Conservation (phyloP, 169 alveolate genomes). For the Cryptosporidium ryanae region DNA sequence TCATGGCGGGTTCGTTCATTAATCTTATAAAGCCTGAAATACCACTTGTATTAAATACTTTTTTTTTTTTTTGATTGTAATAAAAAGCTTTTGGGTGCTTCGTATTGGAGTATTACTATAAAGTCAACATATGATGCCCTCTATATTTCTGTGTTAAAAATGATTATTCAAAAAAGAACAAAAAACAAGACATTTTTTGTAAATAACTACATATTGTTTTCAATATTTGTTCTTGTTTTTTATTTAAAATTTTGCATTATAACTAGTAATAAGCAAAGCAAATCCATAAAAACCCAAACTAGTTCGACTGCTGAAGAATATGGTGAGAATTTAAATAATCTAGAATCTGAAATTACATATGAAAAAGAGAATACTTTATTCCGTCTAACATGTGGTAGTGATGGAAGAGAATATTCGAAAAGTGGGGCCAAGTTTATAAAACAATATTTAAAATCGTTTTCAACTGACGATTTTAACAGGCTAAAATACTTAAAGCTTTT, state of each 20-base stretch:
- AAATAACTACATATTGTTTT: not conserved
- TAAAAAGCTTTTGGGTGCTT: too few species aligned
- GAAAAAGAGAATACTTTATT: slow-evolving; percentile 1
- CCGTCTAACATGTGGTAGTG: slow-evolving; percentile 33
- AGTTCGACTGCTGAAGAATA: too few species aligned
- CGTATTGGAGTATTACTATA: not conserved
- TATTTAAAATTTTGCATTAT: not conserved
- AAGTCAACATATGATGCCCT: not conserved
- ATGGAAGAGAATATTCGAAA: slow-evolving; percentile 28
- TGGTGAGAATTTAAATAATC: too few species aligned
- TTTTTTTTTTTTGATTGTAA: too few species aligned
- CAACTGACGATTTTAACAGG: slow-evolving; percentile 39
- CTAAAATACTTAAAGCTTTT: slow-evolving; percentile 8
- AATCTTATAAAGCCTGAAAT: too few species aligned
- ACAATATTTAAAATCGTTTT: slow-evolving; percentile 2
- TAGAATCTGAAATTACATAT: too few species aligned
- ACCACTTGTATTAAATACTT: too few species aligned
- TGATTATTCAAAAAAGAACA: slow-evolving; percentile 21
- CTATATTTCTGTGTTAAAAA: slow-evolving; percentile 2
- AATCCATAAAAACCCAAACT: too few species aligned
- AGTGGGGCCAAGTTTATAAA: slow-evolving; percentile 7
- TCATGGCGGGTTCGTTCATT: slow-evolving; percentile 53
- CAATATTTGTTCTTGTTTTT: not conserved
- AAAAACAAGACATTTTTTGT: not conserved
- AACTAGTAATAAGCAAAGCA: not conserved